phyloP scores from a whole-genome alignment of 345 rosid genomes.

The Streptanthus diversifolius region DNA sequence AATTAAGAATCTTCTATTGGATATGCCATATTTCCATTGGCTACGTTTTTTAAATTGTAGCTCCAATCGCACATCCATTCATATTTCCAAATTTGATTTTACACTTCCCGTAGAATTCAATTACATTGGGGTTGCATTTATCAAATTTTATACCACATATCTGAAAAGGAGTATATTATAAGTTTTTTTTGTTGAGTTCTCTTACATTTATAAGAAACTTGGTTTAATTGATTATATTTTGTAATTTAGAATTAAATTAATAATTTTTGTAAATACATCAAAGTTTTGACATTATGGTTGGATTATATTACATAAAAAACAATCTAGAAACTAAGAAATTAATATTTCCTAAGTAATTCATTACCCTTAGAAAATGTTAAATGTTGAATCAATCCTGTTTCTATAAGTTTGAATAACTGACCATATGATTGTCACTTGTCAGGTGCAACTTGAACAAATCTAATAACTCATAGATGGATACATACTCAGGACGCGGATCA shows the following conservation, averaged over 20 bases:
- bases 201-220: not conserved
- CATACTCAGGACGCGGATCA: slow-evolving; percentile 37
- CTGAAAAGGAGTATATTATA: not conserved
- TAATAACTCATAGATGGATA: slow-evolving; percentile 38
- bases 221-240: not conserved
- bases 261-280: not conserved
- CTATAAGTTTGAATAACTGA: not conserved
- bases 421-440: slow-evolving; percentile 11
- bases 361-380: not conserved
- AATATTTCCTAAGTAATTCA: not conserved
- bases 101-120: not conserved
- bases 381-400: not conserved
- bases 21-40: slow-evolving; percentile 27
- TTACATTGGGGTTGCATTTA: not conserved
- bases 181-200: too few species aligned
- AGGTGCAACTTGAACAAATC: slow-evolving; percentile 49
- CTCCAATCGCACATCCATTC: slow-evolving; percentile 5
- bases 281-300: not conserved
- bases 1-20: slow-evolving; percentile 21
- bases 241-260: not conserved
- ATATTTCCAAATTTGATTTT: not conserved
- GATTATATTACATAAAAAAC: not conserved
- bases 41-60: not conserved
- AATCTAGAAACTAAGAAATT: not conserved
- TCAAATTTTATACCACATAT: not conserved